A percentile compares a stretch with the other conserved stretches of the same genome.
phyloP scores from a whole-genome alignment of 805 yeast genomes.

The Candida berthetii region DNA sequence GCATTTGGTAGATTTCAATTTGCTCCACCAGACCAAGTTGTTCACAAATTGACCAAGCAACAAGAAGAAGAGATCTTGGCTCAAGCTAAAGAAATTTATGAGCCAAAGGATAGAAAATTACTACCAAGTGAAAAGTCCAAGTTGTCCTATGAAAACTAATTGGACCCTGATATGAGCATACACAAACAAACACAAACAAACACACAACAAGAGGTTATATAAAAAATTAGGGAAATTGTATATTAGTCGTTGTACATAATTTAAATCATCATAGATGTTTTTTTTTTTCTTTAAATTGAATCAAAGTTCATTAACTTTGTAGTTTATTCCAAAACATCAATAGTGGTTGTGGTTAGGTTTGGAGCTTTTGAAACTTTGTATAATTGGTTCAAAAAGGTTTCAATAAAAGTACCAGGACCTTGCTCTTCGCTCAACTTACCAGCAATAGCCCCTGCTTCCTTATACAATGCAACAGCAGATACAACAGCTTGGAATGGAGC shows the following conservation, averaged over 20 bases:
- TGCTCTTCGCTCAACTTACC: slow-evolving; percentile 3
- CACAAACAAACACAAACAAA: neutral
- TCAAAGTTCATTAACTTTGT: too few relatives aligned
- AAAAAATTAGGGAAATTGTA: slow-evolving; percentile 3
- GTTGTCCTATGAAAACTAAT: slow-evolving; percentile 41
- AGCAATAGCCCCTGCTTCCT: slow-evolving; percentile 11
- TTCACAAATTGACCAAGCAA: slow-evolving; percentile 59
- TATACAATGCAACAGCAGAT: slow-evolving; percentile 11
- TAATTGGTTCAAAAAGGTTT: slow-evolving; percentile 7
- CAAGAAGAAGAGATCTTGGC: slow-evolving; percentile 52
- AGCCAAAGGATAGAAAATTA: slow-evolving; percentile 30
- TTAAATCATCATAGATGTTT: too few relatives aligned
- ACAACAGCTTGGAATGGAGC: slow-evolving; percentile 8
- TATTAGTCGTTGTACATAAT: neutral
- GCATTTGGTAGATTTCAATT: slow-evolving; percentile 86
- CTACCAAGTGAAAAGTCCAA: slow-evolving; percentile 57
- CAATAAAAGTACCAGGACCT: slow-evolving; percentile 12
- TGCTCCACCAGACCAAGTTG: slow-evolving; percentile 75
- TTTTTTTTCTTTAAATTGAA: neutral
- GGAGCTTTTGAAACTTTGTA: neutral
- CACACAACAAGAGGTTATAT: neutral
- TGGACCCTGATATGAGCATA: neutral
- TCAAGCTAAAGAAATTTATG: slow-evolving; percentile 42
- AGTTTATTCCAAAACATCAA: neutral
- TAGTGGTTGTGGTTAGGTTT: neutral